phyloP scores from a whole-genome alignment of 78 protist species.

The Acrasis kona region DNA sequence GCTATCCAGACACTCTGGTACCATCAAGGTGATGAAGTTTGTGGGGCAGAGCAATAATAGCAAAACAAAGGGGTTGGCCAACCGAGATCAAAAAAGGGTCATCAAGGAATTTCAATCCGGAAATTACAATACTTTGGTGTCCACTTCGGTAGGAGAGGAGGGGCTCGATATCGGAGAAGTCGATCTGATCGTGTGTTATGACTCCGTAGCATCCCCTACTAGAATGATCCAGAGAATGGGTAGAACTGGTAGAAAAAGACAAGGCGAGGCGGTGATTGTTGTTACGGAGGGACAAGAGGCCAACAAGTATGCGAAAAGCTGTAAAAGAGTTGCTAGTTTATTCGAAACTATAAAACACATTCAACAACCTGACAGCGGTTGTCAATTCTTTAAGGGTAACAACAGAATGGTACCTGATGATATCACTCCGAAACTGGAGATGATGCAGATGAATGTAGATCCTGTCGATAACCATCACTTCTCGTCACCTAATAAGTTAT shows the following conservation, averaged over 20 bases:
- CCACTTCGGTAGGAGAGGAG: slow-evolving; percentile 93
- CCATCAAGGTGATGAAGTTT: too few relatives aligned
- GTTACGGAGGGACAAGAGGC: not conserved
- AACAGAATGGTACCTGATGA: too few relatives aligned
- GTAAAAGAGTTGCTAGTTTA: too few relatives aligned
- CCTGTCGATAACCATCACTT: too few relatives aligned
- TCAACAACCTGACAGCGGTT: too few relatives aligned
- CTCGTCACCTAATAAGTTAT: too few relatives aligned
- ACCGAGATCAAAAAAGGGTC: slow-evolving; percentile 1
- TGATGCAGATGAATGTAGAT: too few relatives aligned
- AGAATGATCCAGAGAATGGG: slow-evolving; percentile 88
- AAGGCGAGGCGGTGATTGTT: slow-evolving; percentile 13
- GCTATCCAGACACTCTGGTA: too few relatives aligned
- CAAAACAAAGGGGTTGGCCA: not conserved
- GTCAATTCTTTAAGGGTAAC: too few relatives aligned
- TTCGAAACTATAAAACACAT: too few relatives aligned
- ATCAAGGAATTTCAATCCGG: slow-evolving; percentile 57
- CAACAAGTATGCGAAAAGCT: too few relatives aligned
- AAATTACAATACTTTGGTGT: slow-evolving; percentile 62
- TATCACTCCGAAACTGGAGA: too few relatives aligned
- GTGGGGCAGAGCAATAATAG: slow-evolving; percentile 3
- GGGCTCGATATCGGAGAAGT: slow-evolving; percentile 79
- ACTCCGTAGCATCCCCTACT: slow-evolving; percentile 41
- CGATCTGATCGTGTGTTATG: slow-evolving; percentile 84
- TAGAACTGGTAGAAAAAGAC: slow-evolving; percentile 79